Conservation (phyloP, 2,329 filamentous ascomycete genomes). For the Elsinoe necatrix region DNA sequence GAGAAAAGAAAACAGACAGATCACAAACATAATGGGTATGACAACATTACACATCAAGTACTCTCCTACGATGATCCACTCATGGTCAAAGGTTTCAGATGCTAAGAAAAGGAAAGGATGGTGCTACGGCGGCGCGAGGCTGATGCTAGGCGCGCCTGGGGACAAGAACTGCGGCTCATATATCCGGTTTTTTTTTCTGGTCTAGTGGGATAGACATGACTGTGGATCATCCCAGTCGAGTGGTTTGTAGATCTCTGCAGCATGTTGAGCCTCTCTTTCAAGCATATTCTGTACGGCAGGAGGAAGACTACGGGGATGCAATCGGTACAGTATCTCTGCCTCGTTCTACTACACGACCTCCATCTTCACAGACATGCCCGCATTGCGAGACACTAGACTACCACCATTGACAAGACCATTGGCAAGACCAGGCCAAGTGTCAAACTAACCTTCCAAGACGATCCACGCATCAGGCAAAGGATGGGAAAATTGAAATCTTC, state of each 20-base stretch:
- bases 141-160: not conserved
- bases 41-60: conserved; percentile 4
- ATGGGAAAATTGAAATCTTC: not conserved
- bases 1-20: not conserved
- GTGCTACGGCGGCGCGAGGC: not conserved
- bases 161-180: not conserved
- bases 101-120: conserved; percentile 2
- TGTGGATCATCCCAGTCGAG: not conserved
- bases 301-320: no score
- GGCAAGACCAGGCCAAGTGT: not conserved
- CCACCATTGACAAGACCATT: no score
- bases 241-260: not conserved
- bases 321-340: no score
- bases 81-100: not conserved
- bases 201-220: not conserved
- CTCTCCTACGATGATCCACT: not conserved
- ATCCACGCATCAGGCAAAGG: not conserved
- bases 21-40: not conserved
- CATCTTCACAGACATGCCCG: not conserved
- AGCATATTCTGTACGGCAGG: no score
- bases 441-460: not conserved
- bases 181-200: conserved; percentile 8
- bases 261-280: not conserved
- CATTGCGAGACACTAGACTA: not conserved
- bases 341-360: not conserved